Evolutionary conservation across 2,329 filamentous ascomycete genomes (phyloP), one percentile per base, ranked within the genome.

Genomic region (Talaromyces sp.): DNA sequence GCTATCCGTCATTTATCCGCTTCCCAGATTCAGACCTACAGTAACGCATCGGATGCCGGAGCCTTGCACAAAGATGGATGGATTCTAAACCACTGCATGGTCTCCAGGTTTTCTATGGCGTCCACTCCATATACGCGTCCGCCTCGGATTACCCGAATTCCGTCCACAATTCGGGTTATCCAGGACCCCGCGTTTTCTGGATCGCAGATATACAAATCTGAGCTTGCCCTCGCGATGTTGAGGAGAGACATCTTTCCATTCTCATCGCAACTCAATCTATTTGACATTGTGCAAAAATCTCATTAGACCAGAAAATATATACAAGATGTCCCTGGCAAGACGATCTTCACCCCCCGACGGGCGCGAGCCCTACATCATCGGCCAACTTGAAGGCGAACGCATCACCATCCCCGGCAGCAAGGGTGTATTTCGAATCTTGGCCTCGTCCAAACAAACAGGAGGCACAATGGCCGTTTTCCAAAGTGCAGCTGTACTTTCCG

Each of bases 371-470:
- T 84, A 84, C 69, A 78, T 82, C 38, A 80, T 84, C 62, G 75
- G 78, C 58, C 81, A 83, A 67, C 74, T 83, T 13, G 81, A 84
- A 60, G 83, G 83, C 40, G 83, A 85, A 69, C 78, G 80, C 51
- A 74, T 85, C 64, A 81, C 81, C 5, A 83, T 85, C 58, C 83
- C 83, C 1, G 81, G 82, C 0, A 84, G 82, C 69, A 85, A 84
- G 69, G 82, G 82, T 5, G 77, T 78, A 10, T 84, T 84, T 65
- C 79, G 83, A 38, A 81, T 85, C 45, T 72, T 85, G 2, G 79
- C 83, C 7, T 85, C 83, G 0, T 80, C 82, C 4, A 82, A 82
- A 68, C 82, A 85, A 68, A 85, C 81, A 2, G 76, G 81, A 68
- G 81, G 82, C 40, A 75, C 80, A 17, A 84, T 85, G 70, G 80